Percentiles rank a stretch among this genome's conserved stretches.
phyloP scores from a whole-genome alignment of 2,329 filamentous ascomycete genomes.

The Trichoderma cornu-damae region DNA sequence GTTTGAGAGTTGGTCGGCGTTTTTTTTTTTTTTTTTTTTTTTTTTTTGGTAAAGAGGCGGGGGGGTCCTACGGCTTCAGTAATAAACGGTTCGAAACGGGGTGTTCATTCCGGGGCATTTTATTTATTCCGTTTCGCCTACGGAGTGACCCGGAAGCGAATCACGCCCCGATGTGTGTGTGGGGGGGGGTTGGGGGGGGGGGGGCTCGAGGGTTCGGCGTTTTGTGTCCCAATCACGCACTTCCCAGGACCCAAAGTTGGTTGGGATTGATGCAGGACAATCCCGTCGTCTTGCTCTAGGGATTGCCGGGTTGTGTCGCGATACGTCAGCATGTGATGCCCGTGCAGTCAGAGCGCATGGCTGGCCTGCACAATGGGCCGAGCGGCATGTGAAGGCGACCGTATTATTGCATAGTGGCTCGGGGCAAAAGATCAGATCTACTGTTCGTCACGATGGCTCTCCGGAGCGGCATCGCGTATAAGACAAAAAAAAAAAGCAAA shows the following conservation, averaged over 20 bases:
- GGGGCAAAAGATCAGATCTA: background rate
- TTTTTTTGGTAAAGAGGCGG: background rate
- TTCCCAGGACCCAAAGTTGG: too few species aligned
- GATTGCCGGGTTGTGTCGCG: background rate
- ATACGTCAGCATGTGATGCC: conserved; percentile 17
- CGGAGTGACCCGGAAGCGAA: background rate
- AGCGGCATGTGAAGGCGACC: conserved; percentile 5
- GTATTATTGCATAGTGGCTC: too few species aligned
- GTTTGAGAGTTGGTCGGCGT: background rate
- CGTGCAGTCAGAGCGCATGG: background rate
- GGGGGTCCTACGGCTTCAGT: too few species aligned
- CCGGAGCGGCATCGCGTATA: background rate
- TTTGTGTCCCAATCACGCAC: background rate
- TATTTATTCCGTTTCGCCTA: background rate
- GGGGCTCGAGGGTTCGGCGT: background rate
- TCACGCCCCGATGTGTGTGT: background rate
- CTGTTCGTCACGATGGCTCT: background rate
- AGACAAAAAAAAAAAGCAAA: background rate
- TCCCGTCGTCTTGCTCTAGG: background rate
- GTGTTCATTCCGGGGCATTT: background rate
- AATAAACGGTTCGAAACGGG: background rate
- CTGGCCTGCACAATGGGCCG: background rate
- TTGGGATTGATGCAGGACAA: conserved; percentile 1
- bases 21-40: background rate
- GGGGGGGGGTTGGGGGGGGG: too few species aligned